phyloP scores from a whole-genome alignment of 2,329 filamentous ascomycete genomes.

The Penicillium aurantiogriseum region DNA sequence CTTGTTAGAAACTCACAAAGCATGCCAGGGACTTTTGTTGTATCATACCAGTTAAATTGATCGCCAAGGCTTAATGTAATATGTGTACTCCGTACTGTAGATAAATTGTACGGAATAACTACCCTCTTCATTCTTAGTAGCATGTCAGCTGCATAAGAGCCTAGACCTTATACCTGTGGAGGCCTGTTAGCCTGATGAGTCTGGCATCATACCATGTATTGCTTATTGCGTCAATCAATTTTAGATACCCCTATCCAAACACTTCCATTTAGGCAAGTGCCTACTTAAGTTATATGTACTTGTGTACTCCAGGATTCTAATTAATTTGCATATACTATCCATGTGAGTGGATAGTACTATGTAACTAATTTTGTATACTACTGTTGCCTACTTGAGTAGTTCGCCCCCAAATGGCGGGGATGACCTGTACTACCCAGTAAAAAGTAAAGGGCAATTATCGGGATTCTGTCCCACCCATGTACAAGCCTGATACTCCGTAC shows the following conservation, averaged over 20 bases:
- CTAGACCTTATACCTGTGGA: not conserved
- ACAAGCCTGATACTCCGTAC: not conserved
- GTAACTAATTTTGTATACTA: not conserved
- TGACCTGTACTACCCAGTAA: slow-evolving; percentile 4
- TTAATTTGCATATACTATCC: not conserved
- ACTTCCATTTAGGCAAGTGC: slow-evolving; percentile 1
- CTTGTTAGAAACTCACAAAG: slow-evolving; percentile 5
- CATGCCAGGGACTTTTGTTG: slow-evolving; percentile 18
- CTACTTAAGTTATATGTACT: not conserved
- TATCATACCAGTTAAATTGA: not conserved
- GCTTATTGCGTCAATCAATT: slow-evolving; percentile 14
- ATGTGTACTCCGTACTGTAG: not conserved
- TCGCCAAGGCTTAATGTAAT: not conserved
- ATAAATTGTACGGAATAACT: not conserved
- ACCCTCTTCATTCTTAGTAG: slow-evolving; percentile 8
- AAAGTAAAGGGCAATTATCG: not conserved
- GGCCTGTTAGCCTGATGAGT: slow-evolving; percentile 8
- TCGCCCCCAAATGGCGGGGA: slow-evolving; percentile 4
- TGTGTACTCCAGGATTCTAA: not conserved
- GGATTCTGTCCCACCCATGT: slow-evolving; percentile 4
- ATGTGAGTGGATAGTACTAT: not conserved
- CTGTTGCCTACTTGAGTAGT: slow-evolving; percentile 1
- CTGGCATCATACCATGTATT: slow-evolving; percentile 10
- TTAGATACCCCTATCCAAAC: slow-evolving; percentile 11
- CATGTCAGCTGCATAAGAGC: slow-evolving; percentile 1